Conservation (phyloP, 2,329 filamentous ascomycete species). For the Venturia nashicola region DNA sequence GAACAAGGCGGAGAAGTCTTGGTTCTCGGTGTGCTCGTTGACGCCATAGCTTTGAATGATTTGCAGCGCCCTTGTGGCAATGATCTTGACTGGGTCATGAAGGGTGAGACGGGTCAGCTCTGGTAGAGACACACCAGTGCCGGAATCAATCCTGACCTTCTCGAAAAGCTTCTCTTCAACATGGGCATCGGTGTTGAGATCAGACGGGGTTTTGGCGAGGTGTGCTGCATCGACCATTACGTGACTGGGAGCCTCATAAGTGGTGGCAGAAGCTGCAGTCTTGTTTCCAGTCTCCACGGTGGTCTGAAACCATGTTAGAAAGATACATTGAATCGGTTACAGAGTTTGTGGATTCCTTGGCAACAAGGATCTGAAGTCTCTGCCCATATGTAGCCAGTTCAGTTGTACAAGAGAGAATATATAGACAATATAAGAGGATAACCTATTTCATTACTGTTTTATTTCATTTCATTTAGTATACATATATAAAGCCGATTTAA, state of each 20-base stretch:
- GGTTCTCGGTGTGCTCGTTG: conserved; percentile 17
- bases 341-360: too few relatives aligned
- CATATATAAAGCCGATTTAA: too few relatives aligned
- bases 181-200: not conserved
- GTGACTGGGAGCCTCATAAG: not conserved
- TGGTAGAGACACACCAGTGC: not conserved
- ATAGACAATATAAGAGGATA: too few relatives aligned
- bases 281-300: not conserved
- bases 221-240: not conserved
- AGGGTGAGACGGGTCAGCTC: not conserved
- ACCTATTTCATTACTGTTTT: too few relatives aligned
- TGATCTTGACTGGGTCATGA: not conserved
- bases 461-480: too few relatives aligned
- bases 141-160: not conserved
- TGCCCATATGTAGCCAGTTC: too few relatives aligned
- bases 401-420: too few relatives aligned
- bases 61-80: conserved; percentile 12
- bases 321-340: not conserved
- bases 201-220: not conserved
- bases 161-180: not conserved
- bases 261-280: not conserved
- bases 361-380: too few relatives aligned
- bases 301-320: not conserved
- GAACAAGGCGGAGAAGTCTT: conserved; percentile 13
- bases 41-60: conserved; percentile 18